Evolutionary conservation across 78 protist genomes (phyloP), one percentile per base, ranked within the genome.

Genomic region (Dictyostelium discoideum): DNA sequence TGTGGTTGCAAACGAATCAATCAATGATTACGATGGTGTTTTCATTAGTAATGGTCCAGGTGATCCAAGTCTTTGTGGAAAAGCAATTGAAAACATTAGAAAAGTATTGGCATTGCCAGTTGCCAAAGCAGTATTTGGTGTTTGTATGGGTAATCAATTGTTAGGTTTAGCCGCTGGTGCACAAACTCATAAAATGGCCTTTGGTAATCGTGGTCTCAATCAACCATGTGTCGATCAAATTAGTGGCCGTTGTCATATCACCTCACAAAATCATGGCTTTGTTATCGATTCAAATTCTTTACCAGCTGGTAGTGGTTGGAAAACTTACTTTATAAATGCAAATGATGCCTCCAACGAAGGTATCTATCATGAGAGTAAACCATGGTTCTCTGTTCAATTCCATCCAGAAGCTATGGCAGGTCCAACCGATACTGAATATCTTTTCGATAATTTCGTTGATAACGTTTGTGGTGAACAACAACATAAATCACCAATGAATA

Each of bases 341-440:
- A 99, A 99, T 93, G 99, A 99, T 96, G 4, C 39, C n/a, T 93
- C 99, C 37, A 98, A 98, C 93, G 99, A 99, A 93, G 99, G 99
- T 85, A 89, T 99, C 85, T 48, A 73, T 39, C 99, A 98, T 94
- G 44, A n/a, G 4, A 50, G 92, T 40, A 84, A 92, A 92, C 99
- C 99, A 22, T 97, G 95, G 94, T 98, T 98, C 94, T 86, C 92
- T 7, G 97, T 96, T 32, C 99, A 99, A 97, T 99, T 99, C 96
- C 99, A 99, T 97, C 99, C 99, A 20, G 99, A 99, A 96, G 98
- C 99, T 22, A 13, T 80, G 16, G 98, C 98, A 9, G 99, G 99
- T 39, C 99, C 99, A 26, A 85, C 84, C 40, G 99, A 99, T 95
- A 98, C 99, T 18, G 99, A 97, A 84, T 98, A 92, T 69, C 97